phyloP scores from a whole-genome alignment of 257 asterid genomes.

The Mentha longifolia region DNA sequence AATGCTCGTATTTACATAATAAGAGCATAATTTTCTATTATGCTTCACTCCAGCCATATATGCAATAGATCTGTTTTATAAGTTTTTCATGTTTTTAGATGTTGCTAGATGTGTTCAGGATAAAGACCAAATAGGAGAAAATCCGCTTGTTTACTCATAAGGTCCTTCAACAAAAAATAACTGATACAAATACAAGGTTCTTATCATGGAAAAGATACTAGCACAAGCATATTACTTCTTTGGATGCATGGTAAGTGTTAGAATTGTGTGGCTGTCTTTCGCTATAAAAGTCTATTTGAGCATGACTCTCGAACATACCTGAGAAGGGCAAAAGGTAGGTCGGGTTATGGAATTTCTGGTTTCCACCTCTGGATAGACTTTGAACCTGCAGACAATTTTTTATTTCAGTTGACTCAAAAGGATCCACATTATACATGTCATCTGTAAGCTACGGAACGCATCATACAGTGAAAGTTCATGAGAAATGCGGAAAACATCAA shows the following conservation, averaged over 20 bases:
- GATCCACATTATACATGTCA: conserved; percentile 1
- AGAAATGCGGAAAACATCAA: no score
- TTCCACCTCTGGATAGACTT: conserved; percentile 96
- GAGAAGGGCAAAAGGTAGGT: conserved; percentile 86
- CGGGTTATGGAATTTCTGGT: conserved; percentile 69
- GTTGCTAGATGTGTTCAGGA: background rate
- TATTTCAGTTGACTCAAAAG: conserved; percentile 31
- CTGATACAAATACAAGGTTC: conserved; percentile 11
- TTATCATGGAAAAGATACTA: conserved; percentile 12
- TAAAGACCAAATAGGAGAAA: conserved; percentile 15
- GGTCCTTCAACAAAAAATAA: conserved; percentile 21
- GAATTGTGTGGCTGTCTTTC: background rate
- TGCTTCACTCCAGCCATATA: conserved; percentile 23
- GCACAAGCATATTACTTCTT: conserved; percentile 15
- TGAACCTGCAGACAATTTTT: conserved; percentile 60
- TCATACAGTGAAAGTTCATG: no score
- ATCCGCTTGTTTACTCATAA: conserved; percentile 2
- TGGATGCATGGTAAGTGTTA: conserved; percentile 5
- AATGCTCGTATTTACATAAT: background rate
- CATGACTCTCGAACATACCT: conserved; percentile 54
- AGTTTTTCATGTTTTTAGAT: conserved; percentile 21
- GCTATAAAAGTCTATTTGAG: background rate
- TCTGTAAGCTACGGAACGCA: no score
- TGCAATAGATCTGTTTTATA: background rate
- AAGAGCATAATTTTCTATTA: conserved; percentile 12